Evolutionary conservation across 176 grass and related monocot species (phyloP).

Genomic region (Juncus effusus): DNA sequence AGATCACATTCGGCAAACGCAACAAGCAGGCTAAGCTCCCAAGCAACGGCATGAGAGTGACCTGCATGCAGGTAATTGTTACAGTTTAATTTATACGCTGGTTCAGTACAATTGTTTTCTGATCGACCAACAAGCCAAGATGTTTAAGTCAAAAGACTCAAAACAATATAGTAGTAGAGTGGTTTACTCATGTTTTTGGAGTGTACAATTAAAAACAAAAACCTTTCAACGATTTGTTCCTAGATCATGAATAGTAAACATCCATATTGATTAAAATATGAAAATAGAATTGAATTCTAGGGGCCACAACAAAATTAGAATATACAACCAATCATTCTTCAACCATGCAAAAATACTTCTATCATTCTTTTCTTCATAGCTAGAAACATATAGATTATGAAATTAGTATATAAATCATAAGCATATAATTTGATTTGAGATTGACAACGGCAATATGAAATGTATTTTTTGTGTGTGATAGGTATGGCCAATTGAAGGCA

Average conservation of each 20-base stretch:
- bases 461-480: not conserved
- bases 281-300: too few species aligned
- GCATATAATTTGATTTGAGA: not conserved
- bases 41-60: conserved; percentile 58
- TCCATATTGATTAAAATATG: too few species aligned
- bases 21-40: conserved; percentile 27
- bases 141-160: not conserved
- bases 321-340: too few species aligned
- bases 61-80: conserved; percentile 65
- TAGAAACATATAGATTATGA: not conserved
- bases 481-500: conserved; percentile 53
- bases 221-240: too few species aligned
- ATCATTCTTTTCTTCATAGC: not conserved
- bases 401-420: not conserved
- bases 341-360: too few species aligned
- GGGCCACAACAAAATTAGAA: too few species aligned
- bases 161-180: not conserved
- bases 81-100: not conserved
- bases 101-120: not conserved
- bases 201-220: too few species aligned
- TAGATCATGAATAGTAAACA: too few species aligned
- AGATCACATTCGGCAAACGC: conserved; percentile 26
- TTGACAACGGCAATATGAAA: not conserved
- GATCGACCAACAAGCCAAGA: not conserved
- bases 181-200: too few species aligned